phyloP scores from a whole-genome alignment of 495 filamentous ascomycete genomes.

The Elasticomyces elasticus region DNA sequence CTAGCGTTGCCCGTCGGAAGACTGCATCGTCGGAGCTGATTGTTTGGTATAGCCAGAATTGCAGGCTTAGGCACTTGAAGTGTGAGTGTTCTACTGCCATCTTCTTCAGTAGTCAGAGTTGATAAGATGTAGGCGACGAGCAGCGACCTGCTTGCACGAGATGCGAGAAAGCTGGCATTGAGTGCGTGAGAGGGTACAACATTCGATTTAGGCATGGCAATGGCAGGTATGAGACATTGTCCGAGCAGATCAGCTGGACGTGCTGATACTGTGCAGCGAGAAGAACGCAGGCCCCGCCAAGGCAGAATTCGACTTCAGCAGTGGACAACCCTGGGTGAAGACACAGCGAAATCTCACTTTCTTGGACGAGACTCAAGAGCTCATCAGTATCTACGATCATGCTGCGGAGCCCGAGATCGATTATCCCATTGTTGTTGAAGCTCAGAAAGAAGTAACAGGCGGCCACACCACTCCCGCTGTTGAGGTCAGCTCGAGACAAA shows the following conservation, averaged over 20 bases:
- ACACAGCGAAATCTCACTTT: constrained; percentile 17
- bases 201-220: constrained; percentile 21
- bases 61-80: constrained; percentile 4
- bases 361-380: constrained; percentile 20
- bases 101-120: background rate
- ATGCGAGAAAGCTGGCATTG: constrained; percentile 9
- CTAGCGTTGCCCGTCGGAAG: background rate
- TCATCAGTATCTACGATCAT: constrained; percentile 20
- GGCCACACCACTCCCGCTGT: background rate
- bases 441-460: background rate
- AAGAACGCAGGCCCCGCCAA: constrained; percentile 12
- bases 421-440: background rate
- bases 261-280: background rate
- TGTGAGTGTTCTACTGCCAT: background rate
- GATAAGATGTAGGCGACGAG: constrained; percentile 11
- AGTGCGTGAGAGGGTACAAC: constrained; percentile 17
- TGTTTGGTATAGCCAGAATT: constrained; percentile 9
- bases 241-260: background rate
- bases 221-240: constrained; percentile 17
- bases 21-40: background rate
- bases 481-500: background rate
- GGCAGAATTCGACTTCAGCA: constrained; percentile 19
- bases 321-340: constrained; percentile 16
- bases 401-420: constrained; percentile 3
- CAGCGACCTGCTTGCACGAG: constrained; percentile 6